These are phyloP conservation scores for Nectriaceae sp. DNA, from an alignment of 2,329 filamentous ascomycete genomes.

Conservation along the genomic window DNA sequence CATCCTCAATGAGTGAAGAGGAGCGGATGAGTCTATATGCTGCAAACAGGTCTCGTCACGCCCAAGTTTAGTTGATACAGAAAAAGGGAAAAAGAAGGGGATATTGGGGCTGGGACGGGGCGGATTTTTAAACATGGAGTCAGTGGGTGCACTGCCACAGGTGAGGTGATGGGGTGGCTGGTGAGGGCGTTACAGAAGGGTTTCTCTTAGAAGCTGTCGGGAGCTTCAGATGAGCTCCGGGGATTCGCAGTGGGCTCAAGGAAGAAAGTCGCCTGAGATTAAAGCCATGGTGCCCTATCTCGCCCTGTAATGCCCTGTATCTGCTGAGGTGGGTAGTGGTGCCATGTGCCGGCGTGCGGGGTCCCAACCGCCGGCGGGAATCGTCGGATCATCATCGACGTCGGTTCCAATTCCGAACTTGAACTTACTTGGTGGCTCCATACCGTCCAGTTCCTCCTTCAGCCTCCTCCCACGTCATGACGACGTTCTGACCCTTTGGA, in stretches of 20 bases:
- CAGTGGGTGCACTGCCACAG: background rate
- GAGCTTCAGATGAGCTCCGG: background rate
- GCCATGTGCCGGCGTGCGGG: background rate
- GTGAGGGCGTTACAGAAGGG: background rate
- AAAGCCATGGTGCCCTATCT: background rate
- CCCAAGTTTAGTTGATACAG: conserved; percentile 76
- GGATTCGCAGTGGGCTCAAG: background rate
- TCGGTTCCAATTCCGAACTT: background rate
- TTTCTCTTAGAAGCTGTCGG: background rate
- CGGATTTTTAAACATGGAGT: background rate
- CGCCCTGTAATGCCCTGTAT: background rate
- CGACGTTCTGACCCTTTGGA: background rate
- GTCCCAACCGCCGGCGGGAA: background rate
- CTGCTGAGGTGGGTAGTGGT: background rate
- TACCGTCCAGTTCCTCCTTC: background rate
- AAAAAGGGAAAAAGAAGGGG: conserved; percentile 38
- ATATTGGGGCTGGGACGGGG: conserved; percentile 8
- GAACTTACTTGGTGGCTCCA: background rate
- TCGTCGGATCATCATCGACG: background rate
- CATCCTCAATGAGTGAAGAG: conserved; percentile 6
- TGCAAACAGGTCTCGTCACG: conserved; percentile 68
- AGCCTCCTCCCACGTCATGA: background rate
- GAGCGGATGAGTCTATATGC: conserved; percentile 55
- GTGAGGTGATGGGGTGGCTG: background rate
- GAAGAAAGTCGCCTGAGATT: background rate